These are phyloP conservation scores for Neurospora sp. DNA, from an alignment of 2,329 filamentous ascomycete species.

Conservation along the genomic window DNA sequence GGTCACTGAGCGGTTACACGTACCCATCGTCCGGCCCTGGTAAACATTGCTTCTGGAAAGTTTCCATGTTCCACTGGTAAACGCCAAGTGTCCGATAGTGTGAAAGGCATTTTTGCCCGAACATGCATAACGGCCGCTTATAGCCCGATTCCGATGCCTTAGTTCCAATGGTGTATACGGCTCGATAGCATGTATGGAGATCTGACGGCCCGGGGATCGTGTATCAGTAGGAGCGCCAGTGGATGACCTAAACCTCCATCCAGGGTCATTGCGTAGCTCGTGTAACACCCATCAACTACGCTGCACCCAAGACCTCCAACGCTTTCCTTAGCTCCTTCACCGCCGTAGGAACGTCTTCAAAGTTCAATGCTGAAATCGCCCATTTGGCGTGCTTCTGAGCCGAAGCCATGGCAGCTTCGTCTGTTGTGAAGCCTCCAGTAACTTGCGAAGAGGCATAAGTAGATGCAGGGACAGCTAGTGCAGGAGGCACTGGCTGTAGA, in stretches of 20 bases:
- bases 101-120: neutral
- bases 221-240: neutral
- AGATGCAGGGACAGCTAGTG: constrained; percentile 13
- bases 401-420: constrained; percentile 61
- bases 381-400: constrained; percentile 95
- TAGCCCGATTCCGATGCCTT: neutral
- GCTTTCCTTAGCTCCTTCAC: constrained; percentile 75
- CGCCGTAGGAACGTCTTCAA: constrained; percentile 88
- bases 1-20: constrained; percentile 1
- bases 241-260: neutral
- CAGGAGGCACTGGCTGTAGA: constrained; percentile 8
- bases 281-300: constrained; percentile 5
- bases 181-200: constrained; percentile 1
- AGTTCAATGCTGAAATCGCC: constrained; percentile 93
- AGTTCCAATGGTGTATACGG: neutral
- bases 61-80: constrained; percentile 1
- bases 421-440: constrained; percentile 25
- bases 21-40: neutral
- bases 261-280: neutral
- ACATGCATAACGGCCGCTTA: constrained; percentile 3
- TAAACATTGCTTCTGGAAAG: neutral
- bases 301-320: constrained; percentile 57
- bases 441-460: constrained; percentile 11
- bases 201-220: neutral
- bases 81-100: constrained; percentile 1